These are phyloP conservation scores for Bipolaris gigantea DNA, from an alignment of 2,329 filamentous ascomycete genomes.

Conservation along the genomic window DNA sequence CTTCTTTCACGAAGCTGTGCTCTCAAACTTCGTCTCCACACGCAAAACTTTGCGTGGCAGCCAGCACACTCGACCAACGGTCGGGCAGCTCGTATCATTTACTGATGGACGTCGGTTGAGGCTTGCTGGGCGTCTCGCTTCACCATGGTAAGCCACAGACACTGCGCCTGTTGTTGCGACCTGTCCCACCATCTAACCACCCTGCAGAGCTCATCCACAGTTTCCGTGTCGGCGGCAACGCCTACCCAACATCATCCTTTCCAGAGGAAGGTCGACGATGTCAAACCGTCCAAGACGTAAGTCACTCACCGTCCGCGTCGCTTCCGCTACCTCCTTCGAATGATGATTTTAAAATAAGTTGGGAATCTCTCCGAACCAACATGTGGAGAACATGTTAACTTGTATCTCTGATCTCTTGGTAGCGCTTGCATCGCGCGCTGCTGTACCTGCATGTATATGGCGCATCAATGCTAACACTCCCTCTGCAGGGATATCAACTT, in stretches of 20 bases:
- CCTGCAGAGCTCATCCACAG: slow-evolving; percentile 62
- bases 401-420: slow-evolving; percentile 66
- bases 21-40: slow-evolving; percentile 25
- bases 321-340: slow-evolving; percentile 50
- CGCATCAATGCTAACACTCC: slow-evolving; percentile 27
- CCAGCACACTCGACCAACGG: slow-evolving; percentile 36
- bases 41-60: slow-evolving; percentile 35
- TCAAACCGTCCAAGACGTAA: slow-evolving; percentile 89
- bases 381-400: slow-evolving; percentile 91
- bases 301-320: slow-evolving; percentile 34
- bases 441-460: background rate
- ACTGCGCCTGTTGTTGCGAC: slow-evolving; percentile 9
- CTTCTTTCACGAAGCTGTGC: slow-evolving; percentile 27
- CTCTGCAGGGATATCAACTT: slow-evolving; percentile 83
- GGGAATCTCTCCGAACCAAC: slow-evolving; percentile 99
- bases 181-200: slow-evolving; percentile 19
- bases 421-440: slow-evolving; percentile 19
- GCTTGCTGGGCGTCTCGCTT: slow-evolving; percentile 32
- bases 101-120: slow-evolving; percentile 45
- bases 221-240: slow-evolving; percentile 74
- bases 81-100: slow-evolving; percentile 30
- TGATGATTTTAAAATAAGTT: slow-evolving; percentile 87
- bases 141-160: slow-evolving; percentile 39
- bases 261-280: slow-evolving; percentile 77
- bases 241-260: slow-evolving; percentile 73